A percentile compares a stretch with the other conserved stretches of the same genome.
Evolutionary conservation across 2,329 filamentous ascomycete genomes (phyloP).

Genomic region (Graphilbum ipis-grandicollis): DNA sequence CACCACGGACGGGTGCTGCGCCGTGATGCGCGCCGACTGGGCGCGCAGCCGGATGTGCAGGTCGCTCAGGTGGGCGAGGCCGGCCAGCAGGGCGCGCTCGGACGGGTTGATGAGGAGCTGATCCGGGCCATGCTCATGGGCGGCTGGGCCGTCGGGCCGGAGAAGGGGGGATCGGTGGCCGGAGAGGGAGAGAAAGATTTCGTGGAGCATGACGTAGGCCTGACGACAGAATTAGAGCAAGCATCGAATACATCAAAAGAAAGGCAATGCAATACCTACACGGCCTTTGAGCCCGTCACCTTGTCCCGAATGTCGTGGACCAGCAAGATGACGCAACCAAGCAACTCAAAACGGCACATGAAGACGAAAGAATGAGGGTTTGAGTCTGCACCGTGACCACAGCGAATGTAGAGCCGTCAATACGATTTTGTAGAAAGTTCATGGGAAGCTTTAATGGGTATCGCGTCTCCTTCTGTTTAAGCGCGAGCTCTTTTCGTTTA

Average conservation of each 20-base stretch:
- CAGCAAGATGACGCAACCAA: constrained; percentile 9
- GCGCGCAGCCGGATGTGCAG: constrained; percentile 57
- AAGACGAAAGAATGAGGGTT: neutral
- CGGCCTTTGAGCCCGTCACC: no score
- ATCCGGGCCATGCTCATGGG: neutral
- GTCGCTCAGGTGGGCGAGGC: constrained; percentile 59
- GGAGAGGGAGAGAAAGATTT: constrained; percentile 90
- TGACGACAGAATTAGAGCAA: no score
- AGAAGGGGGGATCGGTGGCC: constrained; percentile 86
- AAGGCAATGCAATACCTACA: no score
- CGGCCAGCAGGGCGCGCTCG: constrained; percentile 65
- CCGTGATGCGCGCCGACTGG: constrained; percentile 48
- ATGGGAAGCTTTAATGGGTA: no score
- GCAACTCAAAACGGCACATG: constrained; percentile 10
- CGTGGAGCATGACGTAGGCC: constrained; percentile 89
- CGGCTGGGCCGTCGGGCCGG: constrained; percentile 28
- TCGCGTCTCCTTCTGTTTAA: no score
- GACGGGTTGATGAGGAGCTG: constrained; percentile 45
- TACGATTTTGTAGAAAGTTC: no score
- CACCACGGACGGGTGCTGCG: constrained; percentile 60
- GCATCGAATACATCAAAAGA: no score
- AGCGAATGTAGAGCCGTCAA: no score
- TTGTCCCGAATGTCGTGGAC: constrained; percentile 5
- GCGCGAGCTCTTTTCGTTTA: no score
- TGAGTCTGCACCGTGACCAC: no score